Evolutionary conservation across 1,284 basidiomycete species (phyloP).

Genomic region (Cutaneotrichosporon arboriforme): DNA sequence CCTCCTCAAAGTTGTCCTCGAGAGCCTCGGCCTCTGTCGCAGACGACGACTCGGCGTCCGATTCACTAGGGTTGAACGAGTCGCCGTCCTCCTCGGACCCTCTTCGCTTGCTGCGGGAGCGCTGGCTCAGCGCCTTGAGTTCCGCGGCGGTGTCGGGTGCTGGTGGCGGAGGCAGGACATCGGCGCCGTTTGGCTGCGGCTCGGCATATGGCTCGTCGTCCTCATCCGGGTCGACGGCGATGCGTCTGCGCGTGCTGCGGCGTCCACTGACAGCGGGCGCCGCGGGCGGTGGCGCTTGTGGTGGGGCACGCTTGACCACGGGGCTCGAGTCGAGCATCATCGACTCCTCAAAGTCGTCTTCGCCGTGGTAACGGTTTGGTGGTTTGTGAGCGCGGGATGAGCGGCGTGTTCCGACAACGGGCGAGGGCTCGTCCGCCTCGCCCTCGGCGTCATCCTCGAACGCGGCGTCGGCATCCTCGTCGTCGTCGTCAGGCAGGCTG

Average conservation of each 20-base stretch:
- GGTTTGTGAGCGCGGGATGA: conserved; percentile 47
- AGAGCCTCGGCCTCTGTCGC: conserved; percentile 18
- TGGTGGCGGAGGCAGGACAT: not conserved
- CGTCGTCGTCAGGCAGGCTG: conserved; percentile 18
- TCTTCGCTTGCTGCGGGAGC: conserved; percentile 10
- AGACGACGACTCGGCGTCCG: conserved; percentile 18
- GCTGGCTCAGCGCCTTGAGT: conserved; percentile 3
- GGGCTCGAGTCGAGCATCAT: conserved; percentile 19
- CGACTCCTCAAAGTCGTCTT: conserved; percentile 32
- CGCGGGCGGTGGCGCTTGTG: no score
- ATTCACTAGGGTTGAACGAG: conserved; percentile 28
- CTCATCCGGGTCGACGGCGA: conserved; percentile 31
- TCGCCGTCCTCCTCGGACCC: conserved; percentile 31
- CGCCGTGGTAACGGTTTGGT: conserved; percentile 39
- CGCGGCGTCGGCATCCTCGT: conserved; percentile 29
- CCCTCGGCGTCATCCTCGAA: conserved; percentile 26
- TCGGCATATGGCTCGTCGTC: conserved; percentile 28
- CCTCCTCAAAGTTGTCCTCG: conserved; percentile 43
- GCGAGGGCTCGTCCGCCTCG: conserved; percentile 10
- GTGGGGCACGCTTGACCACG: not conserved
- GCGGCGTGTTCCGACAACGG: conserved; percentile 32
- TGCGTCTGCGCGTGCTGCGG: conserved; percentile 22
- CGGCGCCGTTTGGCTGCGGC: conserved; percentile 6
- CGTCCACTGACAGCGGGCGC: not conserved
- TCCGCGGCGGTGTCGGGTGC: not conserved